Conservation (phyloP, 2,329 filamentous ascomycete genomes). For the Chalara sp. region DNA sequence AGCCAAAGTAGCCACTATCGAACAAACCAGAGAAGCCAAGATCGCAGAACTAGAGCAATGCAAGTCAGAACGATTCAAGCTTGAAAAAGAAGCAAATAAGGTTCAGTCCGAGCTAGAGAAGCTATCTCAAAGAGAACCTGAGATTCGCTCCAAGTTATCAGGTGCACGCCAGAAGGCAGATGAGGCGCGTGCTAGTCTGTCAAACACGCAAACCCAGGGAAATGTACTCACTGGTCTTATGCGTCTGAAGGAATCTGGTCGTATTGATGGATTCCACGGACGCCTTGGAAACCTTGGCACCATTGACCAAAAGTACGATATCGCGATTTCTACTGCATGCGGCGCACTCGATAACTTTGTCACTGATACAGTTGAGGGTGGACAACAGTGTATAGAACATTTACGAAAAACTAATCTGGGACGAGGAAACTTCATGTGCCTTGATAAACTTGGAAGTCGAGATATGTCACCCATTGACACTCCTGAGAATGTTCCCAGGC, state of each 20-base stretch:
- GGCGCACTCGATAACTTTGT: slow-evolving; percentile 91
- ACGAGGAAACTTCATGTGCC: slow-evolving; percentile 91
- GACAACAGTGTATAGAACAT: slow-evolving; percentile 97
- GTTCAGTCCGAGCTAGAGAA: slow-evolving; percentile 67
- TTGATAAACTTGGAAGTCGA: slow-evolving; percentile 76
- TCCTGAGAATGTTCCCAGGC: slow-evolving; percentile 81
- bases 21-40: slow-evolving; percentile 66
- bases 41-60: slow-evolving; percentile 68
- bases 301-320: slow-evolving; percentile 90
- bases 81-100: slow-evolving; percentile 69
- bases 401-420: slow-evolving; percentile 95
- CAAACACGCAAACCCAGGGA: slow-evolving; percentile 84
- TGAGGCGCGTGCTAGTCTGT: slow-evolving; percentile 84
- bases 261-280: slow-evolving; percentile 95
- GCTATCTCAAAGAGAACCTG: slow-evolving; percentile 70
- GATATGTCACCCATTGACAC: slow-evolving; percentile 78
- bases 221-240: slow-evolving; percentile 89
- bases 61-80: slow-evolving; percentile 61
- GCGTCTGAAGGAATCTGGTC: slow-evolving; percentile 90
- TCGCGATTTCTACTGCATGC: slow-evolving; percentile 97
- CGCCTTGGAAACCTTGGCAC: slow-evolving; percentile 88
- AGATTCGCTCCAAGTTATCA: slow-evolving; percentile 77
- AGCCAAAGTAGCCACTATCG: slow-evolving; percentile 67
- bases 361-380: slow-evolving; percentile 90
- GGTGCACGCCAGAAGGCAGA: slow-evolving; percentile 91